A percentile compares a stretch with the other conserved stretches of the same genome.
Evolutionary conservation across 169 alveolate genomes (phyloP).

Genomic region (Eimeria sp.): DNA sequence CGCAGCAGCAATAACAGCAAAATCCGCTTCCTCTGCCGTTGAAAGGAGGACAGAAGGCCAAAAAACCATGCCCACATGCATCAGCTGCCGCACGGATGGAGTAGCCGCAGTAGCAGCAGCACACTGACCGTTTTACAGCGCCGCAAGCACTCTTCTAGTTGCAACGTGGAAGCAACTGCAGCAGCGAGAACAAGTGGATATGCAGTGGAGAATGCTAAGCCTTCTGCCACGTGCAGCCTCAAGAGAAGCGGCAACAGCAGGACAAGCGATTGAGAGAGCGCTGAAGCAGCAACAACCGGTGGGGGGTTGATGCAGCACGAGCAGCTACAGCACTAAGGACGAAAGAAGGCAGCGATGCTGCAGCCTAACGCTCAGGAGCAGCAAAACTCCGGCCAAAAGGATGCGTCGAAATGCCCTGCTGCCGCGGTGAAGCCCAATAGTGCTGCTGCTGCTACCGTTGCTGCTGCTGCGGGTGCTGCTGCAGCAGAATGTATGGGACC

Average conservation of each 20-base stretch:
- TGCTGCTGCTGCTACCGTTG: slow-evolving; percentile 68
- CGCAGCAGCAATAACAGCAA: too few species aligned
- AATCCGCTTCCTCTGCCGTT: background rate
- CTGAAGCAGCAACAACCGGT: slow-evolving; percentile 17
- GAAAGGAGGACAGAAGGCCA: background rate
- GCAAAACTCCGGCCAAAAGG: slow-evolving; percentile 1
- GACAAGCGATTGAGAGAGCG: slow-evolving; percentile 44
- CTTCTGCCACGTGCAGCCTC: background rate
- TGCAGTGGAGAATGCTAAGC: background rate
- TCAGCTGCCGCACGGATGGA: background rate
- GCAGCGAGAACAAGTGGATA: slow-evolving; percentile 12
- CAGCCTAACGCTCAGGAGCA: slow-evolving; percentile 20
- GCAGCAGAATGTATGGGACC: slow-evolving; percentile 48
- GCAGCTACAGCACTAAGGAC: slow-evolving; percentile 47
- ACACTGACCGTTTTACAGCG: background rate
- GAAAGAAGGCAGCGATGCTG: slow-evolving; percentile 57
- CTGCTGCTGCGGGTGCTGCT: slow-evolving; percentile 65
- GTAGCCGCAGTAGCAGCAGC: background rate
- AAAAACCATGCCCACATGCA: background rate
- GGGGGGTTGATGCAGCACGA: slow-evolving; percentile 41
- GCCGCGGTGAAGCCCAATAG: slow-evolving; percentile 51
- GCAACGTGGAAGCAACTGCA: background rate
- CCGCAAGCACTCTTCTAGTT: background rate
- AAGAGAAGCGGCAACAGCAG: background rate
- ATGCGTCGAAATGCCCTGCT: slow-evolving; percentile 33